Evolutionary conservation across 2,329 filamentous ascomycete genomes (phyloP).

Genomic region (Trichoderma oligosporum): DNA sequence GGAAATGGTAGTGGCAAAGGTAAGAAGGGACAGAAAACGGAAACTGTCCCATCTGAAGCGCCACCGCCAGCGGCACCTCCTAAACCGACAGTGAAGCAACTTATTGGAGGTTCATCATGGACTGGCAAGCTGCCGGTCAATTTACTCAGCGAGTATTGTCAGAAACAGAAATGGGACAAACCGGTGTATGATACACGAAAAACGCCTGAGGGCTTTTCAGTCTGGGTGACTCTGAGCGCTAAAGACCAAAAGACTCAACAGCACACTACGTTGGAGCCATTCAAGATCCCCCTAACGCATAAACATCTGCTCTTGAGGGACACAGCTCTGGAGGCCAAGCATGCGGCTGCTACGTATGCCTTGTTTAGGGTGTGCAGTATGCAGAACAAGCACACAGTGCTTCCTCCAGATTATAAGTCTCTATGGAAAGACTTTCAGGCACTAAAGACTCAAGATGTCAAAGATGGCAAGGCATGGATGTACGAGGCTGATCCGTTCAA

Average conservation of each 20-base stretch:
- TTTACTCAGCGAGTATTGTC: conserved; percentile 87
- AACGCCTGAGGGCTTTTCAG: conserved; percentile 69
- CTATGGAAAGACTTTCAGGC: conserved; percentile 89
- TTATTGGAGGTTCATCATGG: conserved; percentile 95
- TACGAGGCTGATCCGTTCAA: conserved; percentile 95
- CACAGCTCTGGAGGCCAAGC: conserved; percentile 82
- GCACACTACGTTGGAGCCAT: conserved; percentile 68
- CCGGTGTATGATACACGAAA: conserved; percentile 85
- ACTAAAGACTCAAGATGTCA: conserved; percentile 76
- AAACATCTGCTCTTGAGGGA: conserved; percentile 71
- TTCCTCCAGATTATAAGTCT: conserved; percentile 84
- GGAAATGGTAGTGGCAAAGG: conserved; percentile 35
- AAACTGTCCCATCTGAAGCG: conserved; percentile 31
- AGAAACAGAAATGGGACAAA: conserved; percentile 92
- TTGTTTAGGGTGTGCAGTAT: conserved; percentile 91
- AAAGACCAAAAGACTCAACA: conserved; percentile 81
- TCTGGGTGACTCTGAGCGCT: conserved; percentile 73
- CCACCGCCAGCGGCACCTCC: conserved; percentile 44
- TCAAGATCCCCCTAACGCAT: conserved; percentile 73
- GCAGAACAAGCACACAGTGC: conserved; percentile 91
- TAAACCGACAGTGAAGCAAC: conserved; percentile 65
- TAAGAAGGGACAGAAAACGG: conserved; percentile 38
- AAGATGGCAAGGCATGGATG: conserved; percentile 76
- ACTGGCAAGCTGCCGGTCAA: conserved; percentile 95
- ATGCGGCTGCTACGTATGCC: conserved; percentile 89